Base-by-base conservation (phyloP, 2,329 filamentous ascomycete species). In the Apiospora saccharicola region DNA sequence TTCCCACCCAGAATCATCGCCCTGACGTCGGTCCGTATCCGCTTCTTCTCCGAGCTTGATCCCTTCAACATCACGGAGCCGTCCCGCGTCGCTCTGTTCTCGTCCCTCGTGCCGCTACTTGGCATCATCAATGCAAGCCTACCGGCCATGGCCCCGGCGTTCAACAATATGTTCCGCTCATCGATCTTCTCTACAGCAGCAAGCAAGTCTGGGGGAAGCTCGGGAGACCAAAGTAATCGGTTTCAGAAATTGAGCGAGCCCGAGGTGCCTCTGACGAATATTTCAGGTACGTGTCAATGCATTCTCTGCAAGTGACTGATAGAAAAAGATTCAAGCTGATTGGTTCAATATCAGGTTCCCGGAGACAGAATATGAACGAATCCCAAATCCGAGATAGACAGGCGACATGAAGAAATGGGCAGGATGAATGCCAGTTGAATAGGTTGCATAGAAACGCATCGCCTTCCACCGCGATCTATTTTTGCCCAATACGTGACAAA, bases 61-160 rank as follows among this genome's bases (percentile, higher is more conserved):
- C 24, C 64, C 7, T 49, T 47, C 22, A 76, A 76, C 70, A 47
- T 70, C 12, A 75, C 74, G 14, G 76, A 73, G 44, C 68, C 76
- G 46, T 71, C 72, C 68, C 41, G 37, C 22, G 61, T 74, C 14
- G 72, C 51, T 14, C 51, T 77, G 4, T 69, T 76, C 8, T 75
- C 75, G 16, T 68, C 73, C 6, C 37, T 77, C 8, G 74, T 77
- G 6, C 75, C 76, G 10, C 47, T 75, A 12, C 72, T 79, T 10
- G 78, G 78, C 26, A 76, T 79, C 51, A 69, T 77, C 41, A 77
- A 75, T 43, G 77, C 77, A 10, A 77, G 75, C 70, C 68, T 79
- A 13, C 77, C 76, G 4, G 69, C 76, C 37, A 67, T 75, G 8
- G 73, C 64, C 1, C 75, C 77, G 13, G 76, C 73, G 19, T 51